A percentile compares a stretch with the other conserved stretches of the same genome.
Conservation (phyloP, 2,329 filamentous ascomycete species). For the Ambrosiella beaveri region DNA sequence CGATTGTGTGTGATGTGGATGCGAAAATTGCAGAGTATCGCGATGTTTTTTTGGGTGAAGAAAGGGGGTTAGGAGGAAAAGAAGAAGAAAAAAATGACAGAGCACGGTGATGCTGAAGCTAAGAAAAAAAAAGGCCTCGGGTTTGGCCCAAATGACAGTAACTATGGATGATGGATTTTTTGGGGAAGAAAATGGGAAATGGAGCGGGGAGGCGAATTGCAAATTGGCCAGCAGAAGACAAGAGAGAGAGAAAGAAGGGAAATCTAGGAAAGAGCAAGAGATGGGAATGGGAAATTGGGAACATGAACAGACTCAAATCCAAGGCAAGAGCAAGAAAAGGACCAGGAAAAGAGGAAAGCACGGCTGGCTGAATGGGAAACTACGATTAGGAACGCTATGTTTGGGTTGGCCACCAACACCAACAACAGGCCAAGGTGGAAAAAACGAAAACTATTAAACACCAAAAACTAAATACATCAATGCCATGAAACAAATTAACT, state of each 20-base stretch:
- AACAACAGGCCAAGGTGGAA: background rate
- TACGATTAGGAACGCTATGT: background rate
- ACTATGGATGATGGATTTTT: background rate
- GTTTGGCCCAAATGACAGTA: slow-evolving; percentile 6
- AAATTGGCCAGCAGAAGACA: background rate
- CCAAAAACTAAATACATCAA: background rate
- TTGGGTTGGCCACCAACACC: background rate
- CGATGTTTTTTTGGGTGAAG: background rate
- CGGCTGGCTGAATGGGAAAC: background rate
- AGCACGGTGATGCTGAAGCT: slow-evolving; percentile 2
- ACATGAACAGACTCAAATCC: background rate
- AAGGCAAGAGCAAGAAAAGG: background rate
- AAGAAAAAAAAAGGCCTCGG: slow-evolving; percentile 8
- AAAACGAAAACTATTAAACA: background rate
- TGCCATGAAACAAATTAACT: background rate
- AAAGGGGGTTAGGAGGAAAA: slow-evolving; percentile 7
- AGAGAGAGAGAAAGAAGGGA: background rate
- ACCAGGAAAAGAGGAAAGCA: background rate
- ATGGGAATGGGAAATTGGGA: background rate
- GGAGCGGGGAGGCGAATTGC: background rate
- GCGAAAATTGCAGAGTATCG: background rate
- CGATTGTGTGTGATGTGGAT: background rate
- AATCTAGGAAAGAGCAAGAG: background rate
- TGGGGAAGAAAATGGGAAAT: background rate
- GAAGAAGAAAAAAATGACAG: slow-evolving; percentile 6